A percentile compares a stretch with the other conserved stretches of the same genome.
These are phyloP conservation scores for cucumber (Cucumis sativus) DNA, from an alignment of 306 rosid genomes.

Conservation along the genomic window Cucumber_9930_V3 NC_026655.2:30968001-30968500, in stretches of 20 bases:
- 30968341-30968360: background rate
- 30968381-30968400: background rate
- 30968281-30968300: too few species aligned
- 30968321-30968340: too few species aligned
- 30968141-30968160: conserved; percentile 61
- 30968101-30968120: conserved; percentile 96
- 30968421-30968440: background rate
- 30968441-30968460: background rate
- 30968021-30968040: conserved; percentile 67
- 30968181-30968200: conserved; percentile 89
- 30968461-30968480: background rate
- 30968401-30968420: background rate
- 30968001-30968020: conserved; percentile 86
- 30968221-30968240: conserved; percentile 4
- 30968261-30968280: too few species aligned
- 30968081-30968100: conserved; percentile 89
- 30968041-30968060: conserved; percentile 84
- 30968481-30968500: background rate
- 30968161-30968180: conserved; percentile 98
- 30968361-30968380: background rate
- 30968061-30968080: conserved; percentile 85
- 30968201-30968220: conserved; percentile 81
- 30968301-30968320: too few species aligned
- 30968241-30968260: too few species aligned
- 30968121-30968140: conserved; percentile 79